Evolutionary conservation across 129 eudicot genomes (phyloP).

Genomic region (Cynara cardunculus): DNA sequence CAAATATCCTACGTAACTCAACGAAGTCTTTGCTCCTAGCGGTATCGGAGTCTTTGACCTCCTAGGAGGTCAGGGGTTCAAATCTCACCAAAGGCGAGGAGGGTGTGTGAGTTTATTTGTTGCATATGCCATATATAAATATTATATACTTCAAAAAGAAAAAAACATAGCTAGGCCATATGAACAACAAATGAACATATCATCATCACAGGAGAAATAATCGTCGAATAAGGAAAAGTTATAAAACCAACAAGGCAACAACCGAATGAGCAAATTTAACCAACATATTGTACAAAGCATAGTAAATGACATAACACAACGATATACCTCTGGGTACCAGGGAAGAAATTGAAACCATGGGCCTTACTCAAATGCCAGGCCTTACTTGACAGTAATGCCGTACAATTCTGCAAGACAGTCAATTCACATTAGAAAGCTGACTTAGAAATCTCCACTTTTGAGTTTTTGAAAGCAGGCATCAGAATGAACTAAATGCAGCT

Average conservation of each 20-base stretch:
- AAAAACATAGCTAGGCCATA: neutral
- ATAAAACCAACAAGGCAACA: neutral
- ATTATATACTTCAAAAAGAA: too few relatives aligned
- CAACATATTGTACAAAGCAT: constrained; percentile 2
- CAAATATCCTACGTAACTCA: neutral
- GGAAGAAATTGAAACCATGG: constrained; percentile 94
- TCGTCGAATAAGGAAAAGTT: neutral
- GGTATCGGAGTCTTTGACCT: too few relatives aligned
- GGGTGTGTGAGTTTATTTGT: too few relatives aligned
- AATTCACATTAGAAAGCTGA: constrained; percentile 24
- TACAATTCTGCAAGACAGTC: constrained; percentile 66
- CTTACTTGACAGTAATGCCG: constrained; percentile 60
- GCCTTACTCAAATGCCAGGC: constrained; percentile 90
- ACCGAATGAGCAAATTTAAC: neutral
- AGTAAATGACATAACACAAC: constrained; percentile 9
- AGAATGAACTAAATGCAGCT: neutral
- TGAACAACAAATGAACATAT: neutral
- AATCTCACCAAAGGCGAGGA: too few relatives aligned
- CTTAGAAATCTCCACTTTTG: neutral
- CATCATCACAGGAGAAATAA: neutral
- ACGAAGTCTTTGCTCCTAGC: neutral
- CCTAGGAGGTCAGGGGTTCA: too few relatives aligned
- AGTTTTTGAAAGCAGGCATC: neutral
- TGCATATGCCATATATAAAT: too few relatives aligned
- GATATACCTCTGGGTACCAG: constrained; percentile 89